Evolutionary conservation across 768 basidiomycete species (phyloP), one percentile per base, ranked within the genome.

Genomic region (Peribolospora kevripleyi): DNA sequence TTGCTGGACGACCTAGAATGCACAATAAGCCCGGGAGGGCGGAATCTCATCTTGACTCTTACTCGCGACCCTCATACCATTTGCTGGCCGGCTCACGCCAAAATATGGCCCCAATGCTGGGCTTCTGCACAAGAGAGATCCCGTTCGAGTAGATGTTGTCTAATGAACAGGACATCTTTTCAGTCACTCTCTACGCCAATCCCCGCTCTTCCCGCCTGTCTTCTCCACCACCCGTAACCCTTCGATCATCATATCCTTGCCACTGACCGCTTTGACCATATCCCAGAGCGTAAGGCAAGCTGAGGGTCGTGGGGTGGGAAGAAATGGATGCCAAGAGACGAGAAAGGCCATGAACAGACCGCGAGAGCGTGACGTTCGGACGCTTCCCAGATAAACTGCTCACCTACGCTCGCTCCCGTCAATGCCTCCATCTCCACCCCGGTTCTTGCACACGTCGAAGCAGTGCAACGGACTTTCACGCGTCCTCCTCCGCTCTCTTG

Each of bases 401-500:
- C 25, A 25, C 25, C 25, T 40, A 82, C 71, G 1, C 78, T 78
- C 7, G 84, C 86, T 36, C 80, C 80, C n/a, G 80, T 83, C 55
- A 90, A 65, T 36, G 86, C 87, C 68, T 93, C 90, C 82, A 95
- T 87, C 70, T 87, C 84, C 14, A 87, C 83, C 4, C 87, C 82
- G 10, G 85, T 85, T 65, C 78, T 79, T 10, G 83, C 82, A 65
- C 79, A 75, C 60, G 80, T 82, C 46, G 78, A 71, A 42, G 84
- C 82, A 6, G 76, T 79, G 37, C 75, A 61, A 71, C 75, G 66
- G 73, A 73, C 54, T 63, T 69, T 52, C 41, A 60, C 13, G 51
- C 53, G 11, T 52, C 13, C 6, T 58, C 61, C 57, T 76, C 74
- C 3, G 25, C 25, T 25, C 25, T 25, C 25, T 25, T 25, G 25